Conservation (phyloP, 805 yeast genomes). For the Starmerella vitae region DNA sequence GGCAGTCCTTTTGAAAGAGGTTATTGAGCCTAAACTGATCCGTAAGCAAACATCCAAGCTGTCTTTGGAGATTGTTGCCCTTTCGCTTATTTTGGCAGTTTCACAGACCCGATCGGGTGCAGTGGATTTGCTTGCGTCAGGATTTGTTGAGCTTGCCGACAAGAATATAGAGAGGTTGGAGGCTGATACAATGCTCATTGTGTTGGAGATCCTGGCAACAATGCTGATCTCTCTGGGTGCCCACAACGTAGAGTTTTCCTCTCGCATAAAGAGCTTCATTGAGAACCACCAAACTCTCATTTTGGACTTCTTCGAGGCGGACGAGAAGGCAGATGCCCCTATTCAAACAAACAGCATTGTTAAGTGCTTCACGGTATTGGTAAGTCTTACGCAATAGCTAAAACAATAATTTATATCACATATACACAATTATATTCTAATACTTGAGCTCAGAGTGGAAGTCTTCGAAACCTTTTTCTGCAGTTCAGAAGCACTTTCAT, state of each 20-base stretch:
- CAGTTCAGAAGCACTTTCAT: slow-evolving; percentile 52
- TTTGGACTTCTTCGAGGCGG: slow-evolving; percentile 5
- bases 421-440: slow-evolving; percentile 9
- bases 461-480: slow-evolving; percentile 44
- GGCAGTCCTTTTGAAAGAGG: slow-evolving; percentile 40
- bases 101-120: slow-evolving; percentile 73
- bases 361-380: background rate
- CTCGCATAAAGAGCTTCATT: slow-evolving; percentile 40
- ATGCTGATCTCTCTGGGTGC: slow-evolving; percentile 65
- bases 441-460: slow-evolving; percentile 11
- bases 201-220: slow-evolving; percentile 58
- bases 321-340: background rate
- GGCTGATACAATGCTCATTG: slow-evolving; percentile 57
- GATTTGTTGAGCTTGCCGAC: slow-evolving; percentile 49
- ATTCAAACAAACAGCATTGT: too few relatives aligned
- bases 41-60: background rate
- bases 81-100: slow-evolving; percentile 56
- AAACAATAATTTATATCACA: too few relatives aligned
- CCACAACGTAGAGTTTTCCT: slow-evolving; percentile 46
- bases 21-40: background rate
- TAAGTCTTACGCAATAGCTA: background rate
- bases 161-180: slow-evolving; percentile 41
- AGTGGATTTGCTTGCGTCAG: slow-evolving; percentile 57
- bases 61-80: slow-evolving; percentile 23
- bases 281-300: slow-evolving; percentile 31